Evolutionary conservation across 2,329 filamentous ascomycete genomes (phyloP).

Genomic region (Aspergillus novofumigatus): DNA sequence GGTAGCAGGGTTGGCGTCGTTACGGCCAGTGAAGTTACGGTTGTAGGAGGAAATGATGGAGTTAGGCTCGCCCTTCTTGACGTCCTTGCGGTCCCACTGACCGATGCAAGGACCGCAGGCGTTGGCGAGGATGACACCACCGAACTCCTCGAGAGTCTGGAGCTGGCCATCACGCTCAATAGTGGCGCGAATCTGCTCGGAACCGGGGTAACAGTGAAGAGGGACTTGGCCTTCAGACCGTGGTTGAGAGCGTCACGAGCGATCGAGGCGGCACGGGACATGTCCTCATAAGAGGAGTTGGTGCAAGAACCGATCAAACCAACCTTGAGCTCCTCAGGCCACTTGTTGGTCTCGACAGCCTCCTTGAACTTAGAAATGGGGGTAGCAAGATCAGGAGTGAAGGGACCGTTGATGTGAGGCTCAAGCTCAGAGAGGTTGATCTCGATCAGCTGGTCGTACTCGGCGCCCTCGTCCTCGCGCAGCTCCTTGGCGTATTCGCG

Average conservation of each 20-base stretch:
- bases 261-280: slow-evolving; percentile 89
- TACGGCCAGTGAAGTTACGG: slow-evolving; percentile 98
- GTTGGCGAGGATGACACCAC: slow-evolving; percentile 90
- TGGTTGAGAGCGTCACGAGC: slow-evolving; percentile 86
- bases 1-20: slow-evolving; percentile 91
- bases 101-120: slow-evolving; percentile 91
- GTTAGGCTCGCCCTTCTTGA: slow-evolving; percentile 93
- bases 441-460: slow-evolving; percentile 95
- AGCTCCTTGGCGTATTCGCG: slow-evolving; percentile 81
- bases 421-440: slow-evolving; percentile 93
- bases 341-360: slow-evolving; percentile 88
- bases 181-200: slow-evolving; percentile 93
- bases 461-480: slow-evolving; percentile 78
- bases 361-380: slow-evolving; percentile 97
- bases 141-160: slow-evolving; percentile 92
- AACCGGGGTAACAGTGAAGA: slow-evolving; percentile 94
- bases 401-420: slow-evolving; percentile 97
- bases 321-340: slow-evolving; percentile 95
- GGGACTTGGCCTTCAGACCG: slow-evolving; percentile 86
- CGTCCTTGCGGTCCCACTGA: slow-evolving; percentile 91
- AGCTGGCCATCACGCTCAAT: slow-evolving; percentile 88
- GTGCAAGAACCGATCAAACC: slow-evolving; percentile 98
- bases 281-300: slow-evolving; percentile 84
- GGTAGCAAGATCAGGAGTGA: slow-evolving; percentile 96
- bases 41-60: slow-evolving; percentile 99